Evolutionary conservation across 306 rosid genomes (phyloP).

Genomic region (Lagenaria siceraria): DNA sequence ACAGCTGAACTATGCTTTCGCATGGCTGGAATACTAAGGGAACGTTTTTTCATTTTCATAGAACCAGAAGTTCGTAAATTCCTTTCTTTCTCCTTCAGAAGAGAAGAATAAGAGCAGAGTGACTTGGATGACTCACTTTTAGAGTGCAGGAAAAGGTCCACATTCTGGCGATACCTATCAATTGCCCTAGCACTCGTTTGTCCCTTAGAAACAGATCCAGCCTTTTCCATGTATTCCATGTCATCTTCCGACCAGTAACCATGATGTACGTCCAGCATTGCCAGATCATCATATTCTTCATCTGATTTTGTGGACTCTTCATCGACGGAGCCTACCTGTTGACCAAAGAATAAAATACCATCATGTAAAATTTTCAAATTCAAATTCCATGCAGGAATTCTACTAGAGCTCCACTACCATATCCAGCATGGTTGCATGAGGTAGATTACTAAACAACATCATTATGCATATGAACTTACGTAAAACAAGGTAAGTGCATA

Average conservation of each 20-base stretch:
- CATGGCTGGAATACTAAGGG: conserved; percentile 8
- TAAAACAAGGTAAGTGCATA: background rate
- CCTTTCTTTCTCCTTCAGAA: background rate
- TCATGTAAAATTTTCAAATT: background rate
- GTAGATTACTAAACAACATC: background rate
- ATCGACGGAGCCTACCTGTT: conserved; percentile 83
- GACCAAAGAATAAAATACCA: background rate
- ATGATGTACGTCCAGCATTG: conserved; percentile 50
- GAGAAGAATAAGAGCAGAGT: conserved; percentile 7
- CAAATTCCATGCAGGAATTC: background rate
- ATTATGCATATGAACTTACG: background rate
- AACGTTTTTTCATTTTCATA: conserved; percentile 1
- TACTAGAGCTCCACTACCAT: background rate
- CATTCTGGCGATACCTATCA: background rate
- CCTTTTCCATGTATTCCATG: conserved; percentile 24
- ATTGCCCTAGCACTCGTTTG: background rate
- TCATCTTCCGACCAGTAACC: conserved; percentile 56
- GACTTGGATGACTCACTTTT: conserved; percentile 4
- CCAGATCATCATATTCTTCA: conserved; percentile 92
- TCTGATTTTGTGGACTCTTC: conserved; percentile 95
- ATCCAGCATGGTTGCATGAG: background rate
- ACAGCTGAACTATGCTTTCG: conserved; percentile 1
- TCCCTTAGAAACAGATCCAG: background rate
- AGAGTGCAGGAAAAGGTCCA: background rate
- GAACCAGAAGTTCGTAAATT: background rate